These are phyloP conservation scores for Hepatocystis sp. DNA, from an alignment of 169 alveolate species.

Conservation along the genomic window DNA sequence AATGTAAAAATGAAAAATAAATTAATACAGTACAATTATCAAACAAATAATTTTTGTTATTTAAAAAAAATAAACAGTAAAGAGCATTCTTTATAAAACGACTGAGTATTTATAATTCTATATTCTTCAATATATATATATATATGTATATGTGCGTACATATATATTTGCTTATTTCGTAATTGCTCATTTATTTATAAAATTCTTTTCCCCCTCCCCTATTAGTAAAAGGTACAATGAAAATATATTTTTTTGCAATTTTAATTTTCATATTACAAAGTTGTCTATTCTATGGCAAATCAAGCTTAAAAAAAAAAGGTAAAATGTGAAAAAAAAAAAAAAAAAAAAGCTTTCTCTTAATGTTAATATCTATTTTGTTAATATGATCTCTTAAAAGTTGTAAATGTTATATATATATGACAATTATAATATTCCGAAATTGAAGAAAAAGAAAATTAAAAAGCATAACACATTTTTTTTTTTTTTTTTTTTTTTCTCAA, in stretches of 20 bases:
- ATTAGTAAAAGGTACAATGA: constrained; percentile 18
- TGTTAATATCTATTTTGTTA: no score
- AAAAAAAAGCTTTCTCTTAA: no score
- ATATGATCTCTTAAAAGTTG: no score
- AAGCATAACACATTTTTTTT: not conserved
- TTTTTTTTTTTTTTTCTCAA: constrained; percentile 7
- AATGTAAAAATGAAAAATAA: constrained; percentile 18
- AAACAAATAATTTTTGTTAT: constrained; percentile 5
- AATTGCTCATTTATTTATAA: constrained; percentile 5
- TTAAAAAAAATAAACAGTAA: constrained; percentile 7
- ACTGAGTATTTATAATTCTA: constrained; percentile 17
- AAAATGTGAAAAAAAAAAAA: constrained; percentile 1
- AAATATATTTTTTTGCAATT: constrained; percentile 20
- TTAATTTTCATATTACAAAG: constrained; percentile 38
- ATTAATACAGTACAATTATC: constrained; percentile 30
- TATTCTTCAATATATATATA: no score
- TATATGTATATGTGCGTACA: not conserved
- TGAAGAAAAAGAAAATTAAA: constrained; percentile 8
- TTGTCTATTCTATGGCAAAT: constrained; percentile 48
- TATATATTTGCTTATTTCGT: constrained; percentile 2
- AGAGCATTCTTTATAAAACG: constrained; percentile 1
- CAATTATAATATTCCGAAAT: not conserved
- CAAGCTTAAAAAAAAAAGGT: constrained; percentile 59
- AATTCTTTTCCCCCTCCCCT: not conserved
- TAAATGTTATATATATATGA: no score